Base-by-base conservation (phyloP, 192 early-diverging fungal species). In the Backusella luteola region DNA sequence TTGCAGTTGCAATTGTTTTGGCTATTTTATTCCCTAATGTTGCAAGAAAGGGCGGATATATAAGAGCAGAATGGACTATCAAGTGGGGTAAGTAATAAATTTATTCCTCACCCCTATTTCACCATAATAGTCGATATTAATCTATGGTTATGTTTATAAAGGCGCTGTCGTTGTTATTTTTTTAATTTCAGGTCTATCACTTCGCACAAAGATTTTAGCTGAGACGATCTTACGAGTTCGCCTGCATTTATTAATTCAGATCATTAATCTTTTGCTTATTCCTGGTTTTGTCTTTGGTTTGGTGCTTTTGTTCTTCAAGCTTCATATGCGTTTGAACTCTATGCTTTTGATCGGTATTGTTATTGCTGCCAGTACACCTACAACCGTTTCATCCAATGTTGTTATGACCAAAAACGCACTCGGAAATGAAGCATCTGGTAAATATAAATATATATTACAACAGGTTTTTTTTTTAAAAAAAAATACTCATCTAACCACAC, bases 331-430 rank as follows among this genome's bases (percentile, higher is more conserved):
- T 4, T 82, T 93, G 36, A 88, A 91, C 72, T 74, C 75, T 1
- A 85, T 84, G 21, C 79, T 93, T 3, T 69, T 91, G 66, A 84
- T 85, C 19, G 92, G 92, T 75, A 77, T 93, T 49, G 84, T 92
- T 14, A 88, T 93, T 71, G 86, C 88, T 49, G 87, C 87, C 14
- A 81, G 85, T 8, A 91, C 87, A 4, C 92, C 92, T 0, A 93
- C 92, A 0, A 93, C 92, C 6, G 89, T 93, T 59, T 91, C 91
- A 3, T 93, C 92, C 17, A 93, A 93, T 77, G 90, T 91, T 7
- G 86, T 93, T 72, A 93, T 93, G 92, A 93, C 92, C 19, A 87
- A 88, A 73, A 88, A 89, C 59, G 89, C 91, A 36, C 63, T 76
- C 23, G 92, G 92, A 23, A 91, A 88, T 71, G 92, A 92, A 69